phyloP scores from a whole-genome alignment of 2,329 filamentous ascomycete species.

The Cadophora sp. region DNA sequence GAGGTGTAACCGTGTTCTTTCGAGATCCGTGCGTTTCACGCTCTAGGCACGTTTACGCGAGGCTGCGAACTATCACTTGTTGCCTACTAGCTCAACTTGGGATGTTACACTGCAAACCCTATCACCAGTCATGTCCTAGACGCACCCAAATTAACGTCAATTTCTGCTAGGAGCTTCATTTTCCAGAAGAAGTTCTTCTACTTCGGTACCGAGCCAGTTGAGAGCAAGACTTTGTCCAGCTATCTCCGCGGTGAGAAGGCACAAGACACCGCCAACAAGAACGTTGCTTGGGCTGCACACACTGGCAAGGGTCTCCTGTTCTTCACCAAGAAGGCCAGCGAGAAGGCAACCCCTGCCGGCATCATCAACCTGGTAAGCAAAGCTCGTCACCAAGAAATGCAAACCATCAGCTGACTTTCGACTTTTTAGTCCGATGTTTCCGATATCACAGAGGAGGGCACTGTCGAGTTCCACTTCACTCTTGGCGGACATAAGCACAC shows the following conservation, averaged over 20 bases:
- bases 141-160: slow-evolving; percentile 3
- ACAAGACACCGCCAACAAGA: slow-evolving; percentile 75
- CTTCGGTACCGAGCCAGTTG: slow-evolving; percentile 76
- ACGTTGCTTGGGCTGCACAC: slow-evolving; percentile 87
- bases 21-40: not conserved
- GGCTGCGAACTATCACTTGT: slow-evolving; percentile 8
- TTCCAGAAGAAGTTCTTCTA: slow-evolving; percentile 95
- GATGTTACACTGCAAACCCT: not conserved
- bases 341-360: slow-evolving; percentile 81
- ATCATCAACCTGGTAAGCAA: slow-evolving; percentile 82
- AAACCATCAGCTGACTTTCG: slow-evolving; percentile 41
- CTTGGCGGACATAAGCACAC: slow-evolving; percentile 88
- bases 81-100: not conserved
- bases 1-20: not conserved
- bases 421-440: slow-evolving; percentile 58
- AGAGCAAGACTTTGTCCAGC: slow-evolving; percentile 73
- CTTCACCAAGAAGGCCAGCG: slow-evolving; percentile 76
- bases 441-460: slow-evolving; percentile 75
- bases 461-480: slow-evolving; percentile 85
- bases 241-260: slow-evolving; percentile 90
- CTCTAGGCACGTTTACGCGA: slow-evolving; percentile 13
- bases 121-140: not conserved
- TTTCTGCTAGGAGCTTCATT: slow-evolving; percentile 70
- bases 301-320: slow-evolving; percentile 96
- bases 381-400: not conserved